Percentiles rank a stretch among this genome's conserved stretches.
phyloP scores from a whole-genome alignment of 805 yeast genomes.

The Pichia manshurica region DNA sequence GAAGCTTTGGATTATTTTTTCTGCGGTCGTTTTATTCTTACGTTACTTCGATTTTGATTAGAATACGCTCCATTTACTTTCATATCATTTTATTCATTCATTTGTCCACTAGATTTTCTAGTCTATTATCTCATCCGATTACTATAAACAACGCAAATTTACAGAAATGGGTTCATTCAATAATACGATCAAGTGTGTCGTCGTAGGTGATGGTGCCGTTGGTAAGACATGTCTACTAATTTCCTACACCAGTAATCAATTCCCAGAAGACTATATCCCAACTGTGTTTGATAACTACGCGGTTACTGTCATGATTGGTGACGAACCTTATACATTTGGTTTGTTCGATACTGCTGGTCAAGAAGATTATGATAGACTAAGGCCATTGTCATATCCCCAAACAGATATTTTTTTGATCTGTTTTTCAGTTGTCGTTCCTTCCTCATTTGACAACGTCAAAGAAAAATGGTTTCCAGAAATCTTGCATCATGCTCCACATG shows the following conservation, averaged over 20 bases:
- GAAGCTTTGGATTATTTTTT: too few species aligned
- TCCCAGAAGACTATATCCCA: conserved; percentile 97
- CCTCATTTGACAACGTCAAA: conserved; percentile 93
- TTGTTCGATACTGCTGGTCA: conserved; percentile 98
- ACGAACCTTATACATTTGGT: conserved; percentile 97
- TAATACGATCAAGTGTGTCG: conserved; percentile 79
- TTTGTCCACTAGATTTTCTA: too few species aligned
- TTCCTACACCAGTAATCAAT: conserved; percentile 93
- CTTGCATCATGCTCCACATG: conserved; percentile 92
- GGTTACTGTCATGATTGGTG: conserved; percentile 93
- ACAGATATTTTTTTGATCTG: conserved; percentile 96
- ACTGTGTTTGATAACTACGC: conserved; percentile 97
- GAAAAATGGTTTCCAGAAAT: conserved; percentile 99
- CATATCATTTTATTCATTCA: background rate
- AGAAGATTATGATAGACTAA: conserved; percentile 95
- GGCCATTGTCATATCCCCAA: conserved; percentile 95
- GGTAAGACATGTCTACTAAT: conserved; percentile 95
- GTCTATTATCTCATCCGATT: background rate
- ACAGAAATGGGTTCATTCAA: conserved; percentile 15
- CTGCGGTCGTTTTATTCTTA: too few species aligned
- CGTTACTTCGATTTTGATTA: too few species aligned
- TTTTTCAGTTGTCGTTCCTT: conserved; percentile 94
- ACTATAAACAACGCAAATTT: too few species aligned
- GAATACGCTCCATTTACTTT: too few species aligned
- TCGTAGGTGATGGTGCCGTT: conserved; percentile 99